phyloP scores from a whole-genome alignment of 2,329 filamentous ascomycete genomes.

The Ambrosiella beaveri region DNA sequence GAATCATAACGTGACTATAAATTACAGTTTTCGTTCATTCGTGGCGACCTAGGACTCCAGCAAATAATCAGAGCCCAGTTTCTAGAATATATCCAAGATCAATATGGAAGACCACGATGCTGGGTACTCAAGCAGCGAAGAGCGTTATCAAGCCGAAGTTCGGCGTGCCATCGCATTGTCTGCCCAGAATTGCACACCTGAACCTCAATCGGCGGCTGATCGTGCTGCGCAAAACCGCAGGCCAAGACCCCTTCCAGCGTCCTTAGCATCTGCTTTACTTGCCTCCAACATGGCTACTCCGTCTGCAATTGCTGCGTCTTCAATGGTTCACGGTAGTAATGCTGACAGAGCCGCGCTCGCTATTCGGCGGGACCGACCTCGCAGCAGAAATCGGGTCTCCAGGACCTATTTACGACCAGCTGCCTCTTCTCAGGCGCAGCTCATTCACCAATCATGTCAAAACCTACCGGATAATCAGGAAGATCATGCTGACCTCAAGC shows the following conservation, averaged over 20 bases:
- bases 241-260: slow-evolving; percentile 5
- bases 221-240: slow-evolving; percentile 7
- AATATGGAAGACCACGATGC: slow-evolving; percentile 8
- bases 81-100: background rate
- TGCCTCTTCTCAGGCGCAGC: no score
- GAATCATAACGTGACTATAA: background rate
- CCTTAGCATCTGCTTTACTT: slow-evolving; percentile 8
- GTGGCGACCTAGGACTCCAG: background rate
- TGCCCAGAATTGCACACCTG: slow-evolving; percentile 20
- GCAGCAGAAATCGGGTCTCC: background rate
- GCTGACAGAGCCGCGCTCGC: background rate
- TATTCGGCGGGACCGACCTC: background rate
- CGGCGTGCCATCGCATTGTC: slow-evolving; percentile 43
- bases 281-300: slow-evolving; percentile 10
- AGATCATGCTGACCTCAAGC: no score
- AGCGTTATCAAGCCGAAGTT: slow-evolving; percentile 42
- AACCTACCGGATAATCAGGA: background rate
- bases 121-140: slow-evolving; percentile 17
- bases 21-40: background rate
- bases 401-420: no score
- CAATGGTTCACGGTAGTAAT: background rate
- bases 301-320: slow-evolving; percentile 9
- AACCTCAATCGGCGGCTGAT: slow-evolving; percentile 1
- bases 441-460: no score
- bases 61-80: background rate